Base-by-base conservation (phyloP, 2,329 filamentous ascomycete species). In the Aaosphaeria arxii region DNA sequence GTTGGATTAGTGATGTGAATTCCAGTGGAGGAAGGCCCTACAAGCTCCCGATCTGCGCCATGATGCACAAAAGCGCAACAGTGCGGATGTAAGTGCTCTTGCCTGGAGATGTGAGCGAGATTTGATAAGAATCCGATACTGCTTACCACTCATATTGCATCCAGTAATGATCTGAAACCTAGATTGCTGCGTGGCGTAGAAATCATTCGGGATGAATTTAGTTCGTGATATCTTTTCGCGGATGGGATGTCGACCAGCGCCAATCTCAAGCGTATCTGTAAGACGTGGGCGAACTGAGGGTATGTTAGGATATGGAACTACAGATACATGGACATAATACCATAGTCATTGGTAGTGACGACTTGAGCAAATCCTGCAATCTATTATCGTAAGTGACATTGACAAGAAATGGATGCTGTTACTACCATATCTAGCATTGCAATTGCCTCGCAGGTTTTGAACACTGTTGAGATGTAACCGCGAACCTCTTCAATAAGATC, bases 31-130 rank as follows among this genome's bases (percentile, higher is more conserved):
- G 28, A 7, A 39, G 39, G 30, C 13, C 54, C 17, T 52, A 67
- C 66, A 95, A 97, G 58, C 84, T 88, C 3, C 91, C 92, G 44
- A 96, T 85, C 61, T 99, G 94, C 1, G 90, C 90, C 91, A 99
- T 96, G 49, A 99, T 84, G 40, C 88, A 84, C 63, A 95, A 83
- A 31, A 99, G 74, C 0, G 92, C 89, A 28, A 95, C 77, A 1
- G 88, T 86, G 43, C 90, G 84, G 53, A 97, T 96, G 62, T 96
- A 97, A 0, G 91, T 99, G 54, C 88, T 95, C 68, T 97, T 99
- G 1, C 67, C 50, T 53, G 41, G 17, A 11, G 35, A 28, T 9
- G 17, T 35, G 13, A 33, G 30, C 29, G 9, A n/a, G 2, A 6
- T 13, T n/a, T 24, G n/a, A n/a, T 9, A n/a, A 7, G 35, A 13